A percentile compares a stretch with the other conserved stretches of the same genome.
phyloP scores from a whole-genome alignment of 2,329 filamentous ascomycete species.

The Coniochaeta pulveracea region DNA sequence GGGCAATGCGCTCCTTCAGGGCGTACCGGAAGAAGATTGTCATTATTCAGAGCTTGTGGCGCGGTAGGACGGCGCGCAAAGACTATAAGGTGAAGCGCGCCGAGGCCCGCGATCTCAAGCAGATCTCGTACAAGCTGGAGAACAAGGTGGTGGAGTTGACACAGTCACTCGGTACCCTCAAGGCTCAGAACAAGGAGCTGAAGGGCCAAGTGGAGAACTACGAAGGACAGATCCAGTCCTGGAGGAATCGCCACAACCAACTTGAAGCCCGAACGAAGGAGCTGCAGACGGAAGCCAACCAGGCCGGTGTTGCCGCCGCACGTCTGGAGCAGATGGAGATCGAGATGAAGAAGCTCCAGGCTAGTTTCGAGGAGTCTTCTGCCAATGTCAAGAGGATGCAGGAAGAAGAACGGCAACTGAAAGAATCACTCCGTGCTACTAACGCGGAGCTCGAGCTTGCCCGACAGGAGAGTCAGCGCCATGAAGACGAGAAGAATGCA shows the following conservation, averaged over 20 bases:
- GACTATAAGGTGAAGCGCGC: constrained; percentile 87
- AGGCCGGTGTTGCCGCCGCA: constrained; percentile 90
- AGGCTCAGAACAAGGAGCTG: constrained; percentile 86
- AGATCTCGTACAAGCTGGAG: constrained; percentile 98
- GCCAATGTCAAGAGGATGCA: constrained; percentile 88
- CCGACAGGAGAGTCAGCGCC: constrained; percentile 60
- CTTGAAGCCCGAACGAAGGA: constrained; percentile 87
- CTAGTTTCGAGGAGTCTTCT: constrained; percentile 80
- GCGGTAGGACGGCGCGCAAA: constrained; percentile 68
- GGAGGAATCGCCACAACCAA: constrained; percentile 84
- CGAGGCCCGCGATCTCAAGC: constrained; percentile 95
- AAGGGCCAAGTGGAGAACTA: constrained; percentile 87
- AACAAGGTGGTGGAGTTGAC: constrained; percentile 99
- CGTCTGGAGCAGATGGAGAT: constrained; percentile 85
- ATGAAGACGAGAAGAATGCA: constrained; percentile 76
- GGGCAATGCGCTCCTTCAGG: constrained; percentile 70
- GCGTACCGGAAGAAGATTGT: constrained; percentile 82
- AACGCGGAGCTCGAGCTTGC: constrained; percentile 73
- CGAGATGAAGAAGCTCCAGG: constrained; percentile 86
- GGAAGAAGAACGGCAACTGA: constrained; percentile 79
- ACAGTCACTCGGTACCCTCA: constrained; percentile 83
- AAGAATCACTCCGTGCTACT: constrained; percentile 69
- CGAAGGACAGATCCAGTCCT: constrained; percentile 90
- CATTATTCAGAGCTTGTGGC: constrained; percentile 86
- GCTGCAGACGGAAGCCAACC: constrained; percentile 90